Conservation (phyloP, 2,329 filamentous ascomycete species). For the Exophiala calicioides region DNA sequence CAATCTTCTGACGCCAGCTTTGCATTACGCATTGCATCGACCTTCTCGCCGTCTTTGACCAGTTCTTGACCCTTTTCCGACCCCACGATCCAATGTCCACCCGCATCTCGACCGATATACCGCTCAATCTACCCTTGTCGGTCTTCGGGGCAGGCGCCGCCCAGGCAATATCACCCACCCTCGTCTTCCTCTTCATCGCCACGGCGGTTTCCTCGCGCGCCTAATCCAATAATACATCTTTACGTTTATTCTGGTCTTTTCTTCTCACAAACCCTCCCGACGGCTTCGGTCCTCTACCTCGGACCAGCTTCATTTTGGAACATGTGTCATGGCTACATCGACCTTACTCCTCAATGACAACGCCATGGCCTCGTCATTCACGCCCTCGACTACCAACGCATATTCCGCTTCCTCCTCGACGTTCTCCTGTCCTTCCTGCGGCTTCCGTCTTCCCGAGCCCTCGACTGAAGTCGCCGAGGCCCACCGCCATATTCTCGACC, state of each 20-base stretch:
- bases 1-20: too few species aligned
- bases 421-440: constrained; percentile 42
- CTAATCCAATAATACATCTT: background rate
- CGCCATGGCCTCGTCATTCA: constrained; percentile 16
- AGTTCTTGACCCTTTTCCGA: too few species aligned
- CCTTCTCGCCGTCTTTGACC: too few species aligned
- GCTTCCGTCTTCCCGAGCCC: constrained; percentile 35
- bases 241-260: background rate
- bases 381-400: constrained; percentile 10
- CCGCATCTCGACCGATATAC: too few species aligned
- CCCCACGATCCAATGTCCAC: too few species aligned
- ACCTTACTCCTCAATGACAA: constrained; percentile 13
- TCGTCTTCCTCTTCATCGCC: too few species aligned
- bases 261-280: background rate
- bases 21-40: too few species aligned
- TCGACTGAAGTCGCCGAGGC: constrained; percentile 34
- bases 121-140: background rate
- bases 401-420: constrained; percentile 5
- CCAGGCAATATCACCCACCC: constrained; percentile 6
- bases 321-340: constrained; percentile 20
- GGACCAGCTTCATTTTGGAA: background rate
- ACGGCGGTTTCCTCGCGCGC: background rate
- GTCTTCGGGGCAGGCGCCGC: background rate
- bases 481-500: constrained; percentile 49
- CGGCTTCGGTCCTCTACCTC: background rate